Evolutionary conservation across 2,329 filamentous ascomycete genomes (phyloP), one percentile per base, ranked within the genome.

Genomic region (Verticillium klebahnii): DNA sequence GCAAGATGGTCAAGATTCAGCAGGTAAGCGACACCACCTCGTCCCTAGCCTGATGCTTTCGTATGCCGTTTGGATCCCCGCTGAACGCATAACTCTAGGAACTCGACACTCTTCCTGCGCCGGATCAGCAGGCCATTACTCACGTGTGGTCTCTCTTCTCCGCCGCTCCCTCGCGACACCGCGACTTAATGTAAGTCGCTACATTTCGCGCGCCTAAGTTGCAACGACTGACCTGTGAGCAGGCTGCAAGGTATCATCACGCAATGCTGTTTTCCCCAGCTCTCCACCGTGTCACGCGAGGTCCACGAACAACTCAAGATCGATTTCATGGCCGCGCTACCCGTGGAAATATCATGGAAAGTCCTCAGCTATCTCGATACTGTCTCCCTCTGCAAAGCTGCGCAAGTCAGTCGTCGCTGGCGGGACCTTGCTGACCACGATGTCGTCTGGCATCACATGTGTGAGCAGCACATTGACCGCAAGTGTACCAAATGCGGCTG

Each of bases 81-180:
- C 14, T 57, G 61, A 17, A 50, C 40, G 8, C 17, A 36, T 23
- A n/a, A 17, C 54, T 59, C 40, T 59, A 93, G 89, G 90, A 95
- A 75, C 86, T 98, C 59, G 90, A 94, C 69, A 88, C 85, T 56
- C 84, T 97, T 37, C 89, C 93, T 5, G 85, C 90, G 65, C 88
- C 86, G 66, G 95, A 99, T 73, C 93, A 97, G 76, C 92, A 97
- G 77, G 93, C 91, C 71, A 97, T 99, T 70, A 92, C 93, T 37
- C 94, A 97, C 71, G 93, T 98, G 61, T 99, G 95, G 95, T 96
- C 94, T 0, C 83, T 98, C 57, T 99, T 99, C 80, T 98, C 94
- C 0, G 95, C 95, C 45, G 93, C 95, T 0, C 95, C 95, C 0
- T 85, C 92, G 11, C 97, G 96, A 73, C 94, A 98, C 71, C 89